These are phyloP conservation scores for Dactylorhiza incarnata DNA, from an alignment of 106 monocot species.

Conservation along the genomic window DNA sequence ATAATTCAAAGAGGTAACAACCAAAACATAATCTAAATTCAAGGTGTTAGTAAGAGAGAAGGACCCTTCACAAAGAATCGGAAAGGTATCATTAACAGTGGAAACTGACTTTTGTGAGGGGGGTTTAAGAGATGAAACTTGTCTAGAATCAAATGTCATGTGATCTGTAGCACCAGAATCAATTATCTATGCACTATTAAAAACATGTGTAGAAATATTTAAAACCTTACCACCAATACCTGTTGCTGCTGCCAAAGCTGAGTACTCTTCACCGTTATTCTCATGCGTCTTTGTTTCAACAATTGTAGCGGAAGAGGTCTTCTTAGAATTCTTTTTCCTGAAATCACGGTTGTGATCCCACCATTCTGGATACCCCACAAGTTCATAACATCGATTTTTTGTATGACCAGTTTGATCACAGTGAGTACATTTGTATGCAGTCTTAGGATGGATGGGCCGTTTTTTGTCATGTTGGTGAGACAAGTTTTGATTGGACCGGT, in stretches of 20 bases:
- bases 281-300: neutral
- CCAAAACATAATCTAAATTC: constrained; percentile 14
- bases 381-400: too few relatives aligned
- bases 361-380: too few relatives aligned
- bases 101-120: neutral
- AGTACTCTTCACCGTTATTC: neutral
- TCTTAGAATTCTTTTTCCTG: too few relatives aligned
- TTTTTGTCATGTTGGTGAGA: neutral
- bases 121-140: constrained; percentile 4
- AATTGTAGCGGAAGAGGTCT: too few relatives aligned
- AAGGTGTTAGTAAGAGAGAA: neutral
- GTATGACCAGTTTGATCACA: neutral
- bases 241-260: neutral
- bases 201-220: neutral
- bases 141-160: constrained; percentile 11
- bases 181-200: constrained; percentile 3
- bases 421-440: neutral
- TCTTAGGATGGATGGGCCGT: neutral
- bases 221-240: neutral
- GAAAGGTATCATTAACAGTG: neutral
- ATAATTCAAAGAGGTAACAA: constrained; percentile 11
- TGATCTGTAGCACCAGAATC: constrained; percentile 2
- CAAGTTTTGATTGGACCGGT: neutral
- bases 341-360: too few relatives aligned
- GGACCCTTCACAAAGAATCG: neutral